Base-by-base conservation (phyloP, 1,284 basidiomycete genomes). In the Porodaedalea pini region DNA sequence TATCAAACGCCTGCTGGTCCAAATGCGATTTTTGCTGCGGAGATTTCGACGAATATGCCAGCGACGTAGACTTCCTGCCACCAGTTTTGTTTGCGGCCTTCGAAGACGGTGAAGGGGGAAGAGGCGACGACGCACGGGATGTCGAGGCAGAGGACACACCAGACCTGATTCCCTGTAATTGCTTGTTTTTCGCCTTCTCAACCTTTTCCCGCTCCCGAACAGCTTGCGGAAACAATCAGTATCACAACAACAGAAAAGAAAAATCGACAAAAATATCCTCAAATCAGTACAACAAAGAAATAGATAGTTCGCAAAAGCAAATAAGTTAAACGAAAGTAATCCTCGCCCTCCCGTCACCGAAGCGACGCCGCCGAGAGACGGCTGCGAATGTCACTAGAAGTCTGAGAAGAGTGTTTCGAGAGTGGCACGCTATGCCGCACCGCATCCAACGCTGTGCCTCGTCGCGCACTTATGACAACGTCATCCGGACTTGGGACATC, bases 401-500 rank as follows among this genome's bases (percentile, higher is more conserved):
- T 11, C 43, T 66, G 54, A 34, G 69, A 62, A 6, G 65, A 51
- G 17, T 61, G 34, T 66, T 66, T 68, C 50, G 51, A 52, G n/a
- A 23, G 52, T 23, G 36, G 15, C 45, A 11, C 25, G 41, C 39
- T 61, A 52, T 48, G 58, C 68, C 72, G 62, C 73, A 67, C 64
- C 64, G 52, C 75, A 6, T 70, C 78, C 47, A 89, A 71, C 21
- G 80, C 73, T 4, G 92, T 91, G 47, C 90, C 89, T 54, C 80
- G 81, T 34, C 93, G 83, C 36, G 93, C 91, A 62, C 82, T 83
- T 67, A 89, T 74, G 11, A 95, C 84, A 56, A 88, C 72, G 66
- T 95, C 92, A 64, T 95, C 92, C 10, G 93, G 92, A 68, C 92
- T 94, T n/a, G 90, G 90, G 23, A 78, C 77, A 60, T 90, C 82